Base-by-base conservation (phyloP, 352 stramenopile species). In the Phytopythium delawarense region DNA sequence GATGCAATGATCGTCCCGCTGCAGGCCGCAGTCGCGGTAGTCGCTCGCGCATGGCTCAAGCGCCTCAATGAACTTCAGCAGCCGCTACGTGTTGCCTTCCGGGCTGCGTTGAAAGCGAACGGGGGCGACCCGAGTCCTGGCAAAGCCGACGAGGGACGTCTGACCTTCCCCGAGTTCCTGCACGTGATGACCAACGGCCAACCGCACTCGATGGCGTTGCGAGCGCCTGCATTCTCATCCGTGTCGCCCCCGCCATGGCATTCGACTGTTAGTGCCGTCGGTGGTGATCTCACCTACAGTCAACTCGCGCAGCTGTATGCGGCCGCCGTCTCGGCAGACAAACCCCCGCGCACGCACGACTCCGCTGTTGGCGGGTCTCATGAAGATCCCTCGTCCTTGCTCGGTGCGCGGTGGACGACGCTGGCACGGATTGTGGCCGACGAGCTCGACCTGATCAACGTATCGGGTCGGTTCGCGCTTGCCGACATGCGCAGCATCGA, bases 401-500 rank as follows among this genome's bases (percentile, higher is more conserved):
- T 39, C 11, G 40, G 40, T 21, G 50, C 62, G 11, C 63, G 56
- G 21, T 83, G 72, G 69, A 65, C 60, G 45, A 56, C 71, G 11
- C 63, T 83, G 4, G 28, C 75, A 13, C 35, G 56, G 4, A 61
- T 61, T 0, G 61, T 76, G 1, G 49, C 63, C 4, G 67, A 79
- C 40, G 65, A 75, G n/a, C 59, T 77, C 11, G 75, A 84, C 42
- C 49, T 84, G 37, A 45, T 78, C 23, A 68, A 65, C 16, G 60
- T 68, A 28, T 39, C 54, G n/a, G 66, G 79, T 11, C 67, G 68
- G 12, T 66, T 75, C 15, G 18, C 25, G 4, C 65, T 62, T 32
- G 21, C 61, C 18, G 75, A 81, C 53, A 75, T 81, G n/a, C 69
- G 67, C 9, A 78, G 64, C 56, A 77, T 81, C 46, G 69, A 81